Percentiles rank a stretch among this genome's conserved stretches.
Evolutionary conservation across 2,329 filamentous ascomycete species (phyloP).

Genomic region (Capronia epimyces): DNA sequence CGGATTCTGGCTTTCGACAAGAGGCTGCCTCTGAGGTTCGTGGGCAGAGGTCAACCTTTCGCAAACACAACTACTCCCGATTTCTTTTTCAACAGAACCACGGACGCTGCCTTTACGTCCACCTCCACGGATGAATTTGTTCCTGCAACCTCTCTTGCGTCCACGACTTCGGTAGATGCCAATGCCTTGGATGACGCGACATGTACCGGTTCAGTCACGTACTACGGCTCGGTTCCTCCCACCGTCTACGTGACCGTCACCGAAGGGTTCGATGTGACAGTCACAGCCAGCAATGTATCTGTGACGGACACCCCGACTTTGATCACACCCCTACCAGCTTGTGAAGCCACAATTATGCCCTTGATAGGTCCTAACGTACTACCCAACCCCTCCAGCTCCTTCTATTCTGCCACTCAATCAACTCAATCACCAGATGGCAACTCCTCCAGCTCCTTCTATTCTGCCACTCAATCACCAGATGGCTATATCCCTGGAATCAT

Average conservation of each 20-base stretch:
- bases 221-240: conserved; percentile 23
- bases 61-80: conserved; percentile 12
- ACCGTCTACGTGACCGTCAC: conserved; percentile 26
- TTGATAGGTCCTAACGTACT: background rate
- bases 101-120: background rate
- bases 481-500: background rate
- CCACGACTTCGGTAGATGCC: background rate
- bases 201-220: conserved; percentile 23
- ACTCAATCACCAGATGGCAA: background rate
- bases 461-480: background rate
- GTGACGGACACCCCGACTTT: conserved; percentile 18
- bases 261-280: conserved; percentile 22
- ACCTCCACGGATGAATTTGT: background rate
- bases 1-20: conserved; percentile 4
- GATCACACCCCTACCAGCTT: conserved; percentile 24
- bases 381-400: background rate
- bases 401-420: background rate
- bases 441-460: background rate
- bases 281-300: conserved; percentile 23
- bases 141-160: background rate
- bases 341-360: conserved; percentile 21
- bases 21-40: conserved; percentile 6
- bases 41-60: conserved; percentile 8
- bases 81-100: background rate
- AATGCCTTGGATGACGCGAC: conserved; percentile 10